Evolutionary conservation across 176 grass and related monocot species (phyloP), one percentile per base, ranked within the genome.

Genomic region (Canna indica): DNA sequence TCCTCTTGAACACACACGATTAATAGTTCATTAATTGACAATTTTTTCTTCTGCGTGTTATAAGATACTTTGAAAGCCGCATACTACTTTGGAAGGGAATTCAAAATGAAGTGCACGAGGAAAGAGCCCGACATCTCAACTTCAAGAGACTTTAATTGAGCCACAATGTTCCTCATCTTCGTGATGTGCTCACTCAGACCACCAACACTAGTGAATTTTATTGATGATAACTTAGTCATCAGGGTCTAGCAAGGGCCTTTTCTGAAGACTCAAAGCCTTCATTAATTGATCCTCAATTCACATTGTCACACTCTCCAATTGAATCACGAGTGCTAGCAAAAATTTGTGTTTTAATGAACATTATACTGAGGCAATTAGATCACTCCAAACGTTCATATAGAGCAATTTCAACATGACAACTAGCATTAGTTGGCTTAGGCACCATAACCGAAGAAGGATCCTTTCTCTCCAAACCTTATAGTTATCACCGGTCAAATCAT

Each of bases 241-340:
- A 68, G 24, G 34, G 64, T 68, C 5, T 64, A 17, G 58, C 58
- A 29, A 61, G 35, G 12, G 64, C 64, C 25, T 67, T 67, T 24
- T 67, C 20, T 41, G 18, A 67, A 29, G 2, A 30, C 27, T 12
- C 14, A 31, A 61, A 29, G 27, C 29, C 9, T 61, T 61, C 58
- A 61, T 61, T 7, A 29, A 31, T 61, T 61, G 14, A 15, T 30
- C 27, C 27, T 29, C 6, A 7, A 3, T 15, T 41, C 20, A 67
- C 35, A 67, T 25, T 41, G 0, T 67, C 17, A 24, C 20, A 1
- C 17, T 67, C 35, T 24, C 1, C 64, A 39, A 42, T 41, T 26
- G 35, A 67, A 42, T 18, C 17, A 41, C n/a, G 2, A n/a, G 42
- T 67, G 42, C n/a, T 67, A 67, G 20, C 20, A 7, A 4, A 15